Base-by-base conservation (phyloP, 192 early-diverging fungal genomes). In the Coemansia sp. region DNA sequence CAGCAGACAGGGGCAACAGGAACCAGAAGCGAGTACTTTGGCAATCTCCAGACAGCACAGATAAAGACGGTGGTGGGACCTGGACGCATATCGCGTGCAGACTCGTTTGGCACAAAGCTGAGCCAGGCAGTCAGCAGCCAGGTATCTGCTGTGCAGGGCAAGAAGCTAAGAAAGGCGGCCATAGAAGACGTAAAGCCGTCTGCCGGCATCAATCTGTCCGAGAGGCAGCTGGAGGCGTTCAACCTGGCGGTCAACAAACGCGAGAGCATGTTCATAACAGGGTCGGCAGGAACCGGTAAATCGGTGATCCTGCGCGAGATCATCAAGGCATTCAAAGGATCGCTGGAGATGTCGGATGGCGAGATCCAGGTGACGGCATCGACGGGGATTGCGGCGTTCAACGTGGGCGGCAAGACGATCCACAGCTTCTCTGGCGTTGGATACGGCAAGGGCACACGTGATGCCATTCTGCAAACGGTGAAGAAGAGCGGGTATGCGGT, bases 341-440 rank as follows among this genome's bases (percentile, higher is more conserved):
- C 23, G 38, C 65, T 58, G 54, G 20, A 15, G 0, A 53, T 68
- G 50, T 20, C 37, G 2, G 22, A 34, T 2, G 23, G 23, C 2
- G 53, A 57, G 14, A 70, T 90, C 0, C 83, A 84, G 3, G 81
- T 88, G 4, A 88, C 87, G 5, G 91, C 91, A 4, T 85, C 89
- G 2, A 92, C 91, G 9, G 91, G 91, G 20, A 91, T 92, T 65
- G 91, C 91, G 7, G 91, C 91, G 20, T 86, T 88, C 57, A 87
- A 92, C 52, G 86, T 92, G 50, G 81, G 84, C 47, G 91, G 91
- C 7, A 83, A 73, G 19, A 92, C 91, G 1, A 72, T 92, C 36
- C 89, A 92, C 57, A 86, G 86, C 56, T 91, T 91, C 66, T 68
- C 84, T 0, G 81, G 84, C 27, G 85, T 91, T 37, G 91, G 91